phyloP scores from a whole-genome alignment of 495 filamentous ascomycete genomes.

The Aspergillus bertholletiae region DNA sequence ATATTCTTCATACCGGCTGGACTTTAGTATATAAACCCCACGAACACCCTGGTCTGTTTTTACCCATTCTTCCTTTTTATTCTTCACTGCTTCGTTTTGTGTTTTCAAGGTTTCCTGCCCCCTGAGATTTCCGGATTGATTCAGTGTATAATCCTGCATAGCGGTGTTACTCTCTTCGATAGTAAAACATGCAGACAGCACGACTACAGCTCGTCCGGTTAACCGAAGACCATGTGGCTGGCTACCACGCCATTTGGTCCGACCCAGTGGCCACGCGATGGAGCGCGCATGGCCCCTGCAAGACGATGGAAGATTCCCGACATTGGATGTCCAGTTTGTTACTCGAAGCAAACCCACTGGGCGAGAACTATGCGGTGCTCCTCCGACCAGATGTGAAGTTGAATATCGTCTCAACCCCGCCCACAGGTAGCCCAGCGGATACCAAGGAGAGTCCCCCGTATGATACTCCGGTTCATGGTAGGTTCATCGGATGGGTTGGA shows the following conservation, averaged over 20 bases:
- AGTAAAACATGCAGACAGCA: constrained; percentile 16
- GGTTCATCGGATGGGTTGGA: constrained; percentile 2
- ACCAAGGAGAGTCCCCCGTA: neutral
- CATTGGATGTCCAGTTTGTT: constrained; percentile 17
- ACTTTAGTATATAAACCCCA: too few species aligned
- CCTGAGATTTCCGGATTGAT: too few species aligned
- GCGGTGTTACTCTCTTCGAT: too few species aligned
- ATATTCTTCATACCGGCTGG: too few species aligned
- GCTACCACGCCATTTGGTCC: constrained; percentile 21
- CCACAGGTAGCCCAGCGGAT: too few species aligned
- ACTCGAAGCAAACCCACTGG: constrained; percentile 11
- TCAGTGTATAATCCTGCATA: too few species aligned
- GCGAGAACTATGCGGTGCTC: constrained; percentile 19
- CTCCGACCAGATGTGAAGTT: constrained; percentile 3
- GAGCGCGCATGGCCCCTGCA: constrained; percentile 17
- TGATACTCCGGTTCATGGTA: neutral
- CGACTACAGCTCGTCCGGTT: constrained; percentile 15
- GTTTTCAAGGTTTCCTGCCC: too few species aligned
- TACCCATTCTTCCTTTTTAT: too few species aligned
- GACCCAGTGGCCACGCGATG: constrained; percentile 17
- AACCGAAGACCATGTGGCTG: constrained; percentile 12
- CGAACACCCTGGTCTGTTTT: too few species aligned
- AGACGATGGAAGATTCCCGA: constrained; percentile 11
- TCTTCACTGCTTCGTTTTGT: too few species aligned
- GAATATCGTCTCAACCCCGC: neutral